These are phyloP conservation scores for Pterocarpus santalinus DNA, from an alignment of 306 rosid species.

Conservation along the genomic window DNA sequence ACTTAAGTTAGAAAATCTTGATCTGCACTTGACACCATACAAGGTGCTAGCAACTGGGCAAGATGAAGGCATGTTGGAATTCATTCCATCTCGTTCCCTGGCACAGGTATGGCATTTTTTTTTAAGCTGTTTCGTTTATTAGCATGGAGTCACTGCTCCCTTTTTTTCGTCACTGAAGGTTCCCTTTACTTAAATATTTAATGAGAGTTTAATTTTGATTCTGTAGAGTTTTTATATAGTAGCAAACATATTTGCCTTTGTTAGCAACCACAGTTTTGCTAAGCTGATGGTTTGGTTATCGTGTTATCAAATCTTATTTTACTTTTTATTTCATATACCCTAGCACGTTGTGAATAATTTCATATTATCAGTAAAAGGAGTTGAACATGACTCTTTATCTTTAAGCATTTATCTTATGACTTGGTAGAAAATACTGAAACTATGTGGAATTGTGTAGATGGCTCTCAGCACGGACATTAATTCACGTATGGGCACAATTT, in stretches of 20 bases:
- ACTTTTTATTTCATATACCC: slow-evolving; percentile 15
- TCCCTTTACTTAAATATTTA: slow-evolving; percentile 33
- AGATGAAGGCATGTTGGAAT: slow-evolving; percentile 99
- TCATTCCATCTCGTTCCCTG: slow-evolving; percentile 90
- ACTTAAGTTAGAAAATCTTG: slow-evolving; percentile 95
- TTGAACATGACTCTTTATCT: slow-evolving; percentile 11
- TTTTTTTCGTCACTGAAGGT: neutral
- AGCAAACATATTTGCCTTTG: slow-evolving; percentile 32
- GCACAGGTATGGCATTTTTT: slow-evolving; percentile 67
- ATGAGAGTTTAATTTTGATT: slow-evolving; percentile 8
- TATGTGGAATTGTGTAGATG: slow-evolving; percentile 10
- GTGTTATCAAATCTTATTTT: slow-evolving; percentile 15
- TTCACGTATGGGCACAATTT: slow-evolving; percentile 19
- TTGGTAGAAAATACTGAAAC: neutral
- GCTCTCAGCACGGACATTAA: slow-evolving; percentile 34
- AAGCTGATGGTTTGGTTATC: slow-evolving; percentile 29
- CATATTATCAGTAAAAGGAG: slow-evolving; percentile 25
- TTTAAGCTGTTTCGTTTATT: slow-evolving; percentile 34
- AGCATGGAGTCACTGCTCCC: slow-evolving; percentile 36
- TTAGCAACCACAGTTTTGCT: slow-evolving; percentile 7
- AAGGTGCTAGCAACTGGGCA: slow-evolving; percentile 97
- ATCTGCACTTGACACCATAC: slow-evolving; percentile 89
- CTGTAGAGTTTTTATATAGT: neutral
- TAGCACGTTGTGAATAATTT: slow-evolving; percentile 18
- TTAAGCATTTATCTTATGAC: slow-evolving; percentile 17